Evolutionary conservation across 1,139 yeast genomes (phyloP).

Genomic region (Sugiyamaella japonica): DNA sequence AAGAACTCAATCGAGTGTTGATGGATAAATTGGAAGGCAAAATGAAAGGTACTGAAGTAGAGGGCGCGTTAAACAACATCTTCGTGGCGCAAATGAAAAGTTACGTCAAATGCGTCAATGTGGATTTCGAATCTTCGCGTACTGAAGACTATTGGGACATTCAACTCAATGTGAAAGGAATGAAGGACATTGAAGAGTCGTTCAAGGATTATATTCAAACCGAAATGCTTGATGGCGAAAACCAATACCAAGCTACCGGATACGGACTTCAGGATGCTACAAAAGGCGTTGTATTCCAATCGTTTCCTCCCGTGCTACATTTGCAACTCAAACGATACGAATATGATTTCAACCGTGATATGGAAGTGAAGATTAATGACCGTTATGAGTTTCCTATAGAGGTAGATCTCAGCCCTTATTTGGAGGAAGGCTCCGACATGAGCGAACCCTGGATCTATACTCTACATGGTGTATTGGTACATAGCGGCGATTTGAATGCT

Average conservation of each 20-base stretch:
- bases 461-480: slow-evolving; percentile 91
- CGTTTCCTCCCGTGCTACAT: slow-evolving; percentile 90
- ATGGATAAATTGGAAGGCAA: slow-evolving; percentile 92
- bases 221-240: slow-evolving; percentile 90
- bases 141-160: slow-evolving; percentile 98
- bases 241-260: slow-evolving; percentile 92
- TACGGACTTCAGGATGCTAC: slow-evolving; percentile 94
- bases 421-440: slow-evolving; percentile 56
- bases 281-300: slow-evolving; percentile 90
- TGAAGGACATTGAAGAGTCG: slow-evolving; percentile 68
- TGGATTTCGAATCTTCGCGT: slow-evolving; percentile 91
- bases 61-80: slow-evolving; percentile 71
- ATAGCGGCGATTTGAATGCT: slow-evolving; percentile 90
- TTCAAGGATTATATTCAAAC: slow-evolving; percentile 85
- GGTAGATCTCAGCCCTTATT: slow-evolving; percentile 76
- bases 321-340: slow-evolving; percentile 92
- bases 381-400: slow-evolving; percentile 85
- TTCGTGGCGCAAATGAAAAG: slow-evolving; percentile 98
- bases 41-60: slow-evolving; percentile 88
- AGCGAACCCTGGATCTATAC: slow-evolving; percentile 72
- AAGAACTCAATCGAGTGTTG: slow-evolving; percentile 88
- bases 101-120: slow-evolving; percentile 87
- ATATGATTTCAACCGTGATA: slow-evolving; percentile 87
- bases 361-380: slow-evolving; percentile 88
- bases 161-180: slow-evolving; percentile 87